These are phyloP conservation scores for Ganoderma resinaceum DNA, from an alignment of 1,284 basidiomycete genomes.

Conservation along the genomic window DNA sequence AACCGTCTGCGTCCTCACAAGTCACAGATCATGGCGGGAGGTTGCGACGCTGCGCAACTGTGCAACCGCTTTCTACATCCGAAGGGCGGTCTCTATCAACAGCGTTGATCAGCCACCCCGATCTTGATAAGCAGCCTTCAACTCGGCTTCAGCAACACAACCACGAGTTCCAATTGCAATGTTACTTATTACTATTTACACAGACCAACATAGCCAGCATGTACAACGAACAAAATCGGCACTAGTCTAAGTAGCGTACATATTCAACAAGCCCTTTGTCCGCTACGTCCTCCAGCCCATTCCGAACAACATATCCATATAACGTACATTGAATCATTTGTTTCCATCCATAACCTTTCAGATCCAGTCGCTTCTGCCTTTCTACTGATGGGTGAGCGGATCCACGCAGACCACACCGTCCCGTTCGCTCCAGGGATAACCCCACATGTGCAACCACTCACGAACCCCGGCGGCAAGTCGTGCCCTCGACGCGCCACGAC, in stretches of 20 bases:
- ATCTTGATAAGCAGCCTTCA: neutral
- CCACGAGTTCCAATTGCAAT: neutral
- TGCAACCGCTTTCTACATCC: neutral
- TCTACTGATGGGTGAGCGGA: conserved; percentile 66
- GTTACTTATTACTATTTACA: neutral
- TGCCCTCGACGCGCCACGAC: conserved; percentile 81
- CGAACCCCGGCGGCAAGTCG: conserved; percentile 86
- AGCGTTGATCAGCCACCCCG: too few species aligned
- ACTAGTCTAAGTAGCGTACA: conserved; percentile 18
- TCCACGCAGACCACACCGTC: conserved; percentile 93
- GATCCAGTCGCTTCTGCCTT: neutral
- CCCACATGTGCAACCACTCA: conserved; percentile 92
- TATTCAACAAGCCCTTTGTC: conserved; percentile 9
- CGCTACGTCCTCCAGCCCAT: neutral
- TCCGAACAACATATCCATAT: neutral
- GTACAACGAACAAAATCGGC: neutral
- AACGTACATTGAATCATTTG: conserved; percentile 22
- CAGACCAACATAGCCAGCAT: neutral
- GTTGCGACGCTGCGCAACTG: conserved; percentile 1
- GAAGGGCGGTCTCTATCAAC: conserved; percentile 1
- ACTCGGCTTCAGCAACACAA: neutral
- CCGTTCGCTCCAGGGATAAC: conserved; percentile 94
- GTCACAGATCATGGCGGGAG: conserved; percentile 1
- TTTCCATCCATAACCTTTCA: conserved; percentile 6
- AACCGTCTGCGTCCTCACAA: neutral